A percentile compares a stretch with the other conserved stretches of the same genome.
phyloP scores from a whole-genome alignment of 495 filamentous ascomycete species.

The Daldinia concentrica region DNA sequence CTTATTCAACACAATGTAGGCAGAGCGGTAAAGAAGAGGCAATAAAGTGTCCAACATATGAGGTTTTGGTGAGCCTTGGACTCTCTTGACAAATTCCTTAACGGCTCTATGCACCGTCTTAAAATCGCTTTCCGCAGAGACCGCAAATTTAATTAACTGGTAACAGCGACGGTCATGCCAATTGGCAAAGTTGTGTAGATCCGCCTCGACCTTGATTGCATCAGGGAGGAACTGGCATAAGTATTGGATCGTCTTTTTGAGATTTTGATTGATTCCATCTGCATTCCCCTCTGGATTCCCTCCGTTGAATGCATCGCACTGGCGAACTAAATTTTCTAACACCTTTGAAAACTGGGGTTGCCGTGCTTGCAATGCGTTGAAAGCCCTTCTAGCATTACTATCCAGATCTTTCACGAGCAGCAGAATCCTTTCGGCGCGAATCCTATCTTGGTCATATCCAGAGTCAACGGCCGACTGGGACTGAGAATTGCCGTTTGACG shows the following conservation, averaged over 20 bases:
- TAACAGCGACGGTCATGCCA: constrained; percentile 90
- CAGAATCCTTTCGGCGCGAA: constrained; percentile 85
- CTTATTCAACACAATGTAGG: constrained; percentile 88
- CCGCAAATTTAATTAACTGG: constrained; percentile 84
- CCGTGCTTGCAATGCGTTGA: constrained; percentile 84
- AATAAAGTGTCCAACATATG: constrained; percentile 79
- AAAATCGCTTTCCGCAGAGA: constrained; percentile 89
- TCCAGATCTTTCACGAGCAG: constrained; percentile 82
- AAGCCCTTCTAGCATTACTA: constrained; percentile 79
- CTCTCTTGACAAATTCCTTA: constrained; percentile 85
- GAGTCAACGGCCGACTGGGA: constrained; percentile 54
- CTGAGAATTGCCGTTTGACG: constrained; percentile 68
- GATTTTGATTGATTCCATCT: constrained; percentile 70
- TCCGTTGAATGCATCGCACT: constrained; percentile 88
- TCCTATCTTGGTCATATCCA: constrained; percentile 76
- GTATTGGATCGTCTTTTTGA: constrained; percentile 72
- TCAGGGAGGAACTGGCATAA: constrained; percentile 81
- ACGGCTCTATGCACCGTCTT: constrained; percentile 87
- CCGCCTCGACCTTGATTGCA: constrained; percentile 66
- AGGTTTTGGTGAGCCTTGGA: constrained; percentile 63
- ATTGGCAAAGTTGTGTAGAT: constrained; percentile 91
- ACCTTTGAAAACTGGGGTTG: constrained; percentile 75
- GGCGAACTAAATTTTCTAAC: constrained; percentile 74
- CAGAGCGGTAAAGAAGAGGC: constrained; percentile 84
- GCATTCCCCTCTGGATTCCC: constrained; percentile 80